These are phyloP conservation scores for Coemansia biformis DNA, from an alignment of 192 early-diverging fungal genomes.

Conservation along the genomic window DNA sequence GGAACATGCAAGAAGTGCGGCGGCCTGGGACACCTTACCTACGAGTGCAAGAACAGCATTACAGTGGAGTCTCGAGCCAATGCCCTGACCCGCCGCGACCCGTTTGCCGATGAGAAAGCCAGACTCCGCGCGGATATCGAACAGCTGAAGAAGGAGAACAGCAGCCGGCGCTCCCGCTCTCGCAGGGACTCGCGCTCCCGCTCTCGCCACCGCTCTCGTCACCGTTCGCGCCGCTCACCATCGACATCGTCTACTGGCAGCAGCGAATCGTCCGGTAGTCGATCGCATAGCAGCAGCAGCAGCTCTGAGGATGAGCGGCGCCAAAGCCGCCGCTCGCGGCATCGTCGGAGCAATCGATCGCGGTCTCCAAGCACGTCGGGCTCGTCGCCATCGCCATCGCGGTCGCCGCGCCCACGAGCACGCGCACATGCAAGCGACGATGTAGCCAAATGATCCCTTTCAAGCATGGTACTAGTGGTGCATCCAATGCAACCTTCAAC, in stretches of 20 bases:
- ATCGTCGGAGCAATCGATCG: too few species aligned
- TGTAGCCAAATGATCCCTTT: too few species aligned
- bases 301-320: background rate
- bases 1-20: conserved; percentile 51
- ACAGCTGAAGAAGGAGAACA: conserved; percentile 9
- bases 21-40: conserved; percentile 47
- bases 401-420: too few species aligned
- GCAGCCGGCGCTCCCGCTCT: too few species aligned
- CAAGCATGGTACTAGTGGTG: too few species aligned
- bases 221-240: conserved; percentile 9
- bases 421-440: too few species aligned
- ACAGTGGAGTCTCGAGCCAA: conserved; percentile 13
- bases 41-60: conserved; percentile 49
- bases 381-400: too few species aligned
- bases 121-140: conserved; percentile 36
- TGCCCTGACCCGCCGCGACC: conserved; percentile 9
- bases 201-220: background rate
- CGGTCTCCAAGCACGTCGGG: background rate
- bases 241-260: conserved; percentile 3
- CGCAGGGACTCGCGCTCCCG: too few species aligned
- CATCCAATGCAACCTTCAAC: too few species aligned
- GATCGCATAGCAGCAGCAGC: background rate
- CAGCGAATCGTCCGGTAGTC: background rate
- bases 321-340: too few species aligned
- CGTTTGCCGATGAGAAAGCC: conserved; percentile 39